phyloP scores from a whole-genome alignment of 2,329 filamentous ascomycete genomes.

The Rhexocercosporidium sp. region DNA sequence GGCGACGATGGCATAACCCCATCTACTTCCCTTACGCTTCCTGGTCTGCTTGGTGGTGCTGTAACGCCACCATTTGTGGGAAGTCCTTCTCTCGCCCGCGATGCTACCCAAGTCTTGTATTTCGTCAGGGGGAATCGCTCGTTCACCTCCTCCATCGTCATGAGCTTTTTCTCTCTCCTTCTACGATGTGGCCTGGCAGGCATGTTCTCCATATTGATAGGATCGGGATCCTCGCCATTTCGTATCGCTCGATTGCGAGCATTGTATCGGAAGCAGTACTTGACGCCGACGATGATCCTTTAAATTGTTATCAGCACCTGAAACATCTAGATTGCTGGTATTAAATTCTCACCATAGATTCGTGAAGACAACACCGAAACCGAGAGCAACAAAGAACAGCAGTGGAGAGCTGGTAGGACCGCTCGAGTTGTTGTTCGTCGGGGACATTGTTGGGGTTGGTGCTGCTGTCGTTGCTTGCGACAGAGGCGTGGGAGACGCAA shows the following conservation, averaged over 20 bases:
- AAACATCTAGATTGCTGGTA: constrained; percentile 26
- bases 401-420: constrained; percentile 72
- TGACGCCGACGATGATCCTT: constrained; percentile 99
- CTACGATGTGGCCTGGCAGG: constrained; percentile 79
- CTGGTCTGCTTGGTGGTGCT: constrained; percentile 72
- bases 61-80: constrained; percentile 85
- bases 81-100: constrained; percentile 81
- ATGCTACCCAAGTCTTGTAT: constrained; percentile 93
- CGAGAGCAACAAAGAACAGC: constrained; percentile 92
- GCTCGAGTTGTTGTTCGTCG: constrained; percentile 17
- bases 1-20: constrained; percentile 53
- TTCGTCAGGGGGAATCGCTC: constrained; percentile 94
- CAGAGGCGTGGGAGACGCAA: constrained; percentile 18
- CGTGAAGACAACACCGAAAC: constrained; percentile 97
- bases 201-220: constrained; percentile 86
- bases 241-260: constrained; percentile 85
- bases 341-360: constrained; percentile 84
- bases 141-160: constrained; percentile 99
- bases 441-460: constrained; percentile 18
- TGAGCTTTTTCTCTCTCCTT: constrained; percentile 94
- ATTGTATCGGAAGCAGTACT: constrained; percentile 99
- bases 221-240: constrained; percentile 80
- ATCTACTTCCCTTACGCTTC: constrained; percentile 72
- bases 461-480: constrained; percentile 15
- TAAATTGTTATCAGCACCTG: constrained; percentile 31